Base-by-base conservation (phyloP, 805 yeast species). In the Yamadazyma insecticola region DNA sequence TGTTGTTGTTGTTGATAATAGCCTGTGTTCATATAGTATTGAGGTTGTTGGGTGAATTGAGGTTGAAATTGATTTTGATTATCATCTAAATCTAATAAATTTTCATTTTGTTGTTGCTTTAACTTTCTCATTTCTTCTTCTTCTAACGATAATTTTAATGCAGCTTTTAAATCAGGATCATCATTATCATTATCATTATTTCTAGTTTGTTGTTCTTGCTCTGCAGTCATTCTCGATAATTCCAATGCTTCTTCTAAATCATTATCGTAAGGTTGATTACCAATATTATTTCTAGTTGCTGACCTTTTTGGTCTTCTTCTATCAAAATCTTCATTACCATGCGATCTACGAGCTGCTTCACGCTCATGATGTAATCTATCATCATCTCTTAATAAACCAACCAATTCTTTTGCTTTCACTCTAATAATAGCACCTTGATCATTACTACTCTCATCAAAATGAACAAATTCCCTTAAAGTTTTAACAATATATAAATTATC, bases 351-450 rank as follows among this genome's bases (percentile, higher is more conserved):
- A 7, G 65, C 74, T 39, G 62, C 48, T 20, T 65, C 69, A 38
- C 97, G 69, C 53, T 82, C 96, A 35, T 73, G 74, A 22, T 71
- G 61, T 40, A 90, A 70, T 48, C 95, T 70, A 46, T 86, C 96
- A 39, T 83, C 89, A 53, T 90, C 95, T 46, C 72, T 67, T 47
- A 90, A 61, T 36, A 90, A 62, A n/a, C 81, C 59, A 0, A 94
- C 85, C 53, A 90, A 68, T 45, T 86, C 96, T 51, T 81, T 84
- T 2, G 97, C 96, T 60, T 89, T 86, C 24, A 86, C 87, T 37
- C 98, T 73, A 33, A 64, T 81, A 32, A 86, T 75, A 6, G 83
- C 82, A 14, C 98, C 97, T 49, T 86, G 94, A 57, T 90, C 98
- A 17, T 68, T 63, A 28, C 85, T 88, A 13, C 66, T 51, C 29